Percentiles rank a stretch among this genome's conserved stretches.
phyloP scores from a whole-genome alignment of 225 moss, liverwort and hornwort species.

The Pseudisothecium myosuroides region DNA sequence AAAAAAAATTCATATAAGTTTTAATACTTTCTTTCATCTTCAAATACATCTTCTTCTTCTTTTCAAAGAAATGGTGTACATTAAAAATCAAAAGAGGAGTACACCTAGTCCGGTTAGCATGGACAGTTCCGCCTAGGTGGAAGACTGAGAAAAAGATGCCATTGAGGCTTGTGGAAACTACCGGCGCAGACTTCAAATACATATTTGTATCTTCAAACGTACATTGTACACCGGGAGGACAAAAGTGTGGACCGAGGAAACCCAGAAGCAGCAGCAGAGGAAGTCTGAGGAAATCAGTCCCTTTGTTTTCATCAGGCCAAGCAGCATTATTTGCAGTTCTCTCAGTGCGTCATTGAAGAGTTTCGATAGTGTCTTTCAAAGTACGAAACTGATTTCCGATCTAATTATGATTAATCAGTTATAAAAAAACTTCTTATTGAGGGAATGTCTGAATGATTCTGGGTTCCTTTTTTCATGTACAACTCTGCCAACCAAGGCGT shows the following conservation, averaged over 20 bases:
- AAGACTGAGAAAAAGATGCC: no score
- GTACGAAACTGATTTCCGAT: not conserved
- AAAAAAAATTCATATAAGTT: not conserved
- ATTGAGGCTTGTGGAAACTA: no score
- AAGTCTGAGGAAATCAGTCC: not conserved
- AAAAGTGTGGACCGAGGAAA: not conserved
- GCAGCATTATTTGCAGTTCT: not conserved
- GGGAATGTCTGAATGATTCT: not conserved
- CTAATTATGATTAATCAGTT: not conserved
- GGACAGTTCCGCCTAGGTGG: no score
- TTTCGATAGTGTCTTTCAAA: not conserved
- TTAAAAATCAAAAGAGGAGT: no score
- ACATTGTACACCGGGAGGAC: not conserved
- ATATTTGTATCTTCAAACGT: not conserved
- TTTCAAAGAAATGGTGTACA: no score
- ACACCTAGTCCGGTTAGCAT: no score
- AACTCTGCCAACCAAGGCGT: not conserved
- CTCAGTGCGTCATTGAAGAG: not conserved
- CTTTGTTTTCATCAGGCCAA: not conserved
- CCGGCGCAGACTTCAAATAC: not conserved
- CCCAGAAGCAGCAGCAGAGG: fast-evolving
- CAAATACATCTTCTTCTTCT: not conserved
- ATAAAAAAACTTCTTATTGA: not conserved
- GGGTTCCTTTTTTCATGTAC: not conserved
- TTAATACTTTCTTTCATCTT: not conserved